phyloP scores from a whole-genome alignment of 116 monocot genomes.

The Dioscorea cayenensis region DNA sequence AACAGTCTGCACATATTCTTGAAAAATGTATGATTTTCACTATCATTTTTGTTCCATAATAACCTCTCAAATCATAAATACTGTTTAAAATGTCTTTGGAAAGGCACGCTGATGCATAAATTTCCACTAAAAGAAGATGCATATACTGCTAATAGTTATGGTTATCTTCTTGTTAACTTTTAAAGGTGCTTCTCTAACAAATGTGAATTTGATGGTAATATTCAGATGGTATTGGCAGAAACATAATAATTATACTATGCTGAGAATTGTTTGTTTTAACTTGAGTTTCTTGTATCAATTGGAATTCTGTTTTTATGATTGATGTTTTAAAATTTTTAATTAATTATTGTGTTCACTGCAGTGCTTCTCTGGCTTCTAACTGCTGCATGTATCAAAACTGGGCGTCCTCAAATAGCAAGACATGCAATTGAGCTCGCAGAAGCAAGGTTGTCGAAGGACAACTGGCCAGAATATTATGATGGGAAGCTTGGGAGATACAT shows the following conservation, averaged over 20 bases:
- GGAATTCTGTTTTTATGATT: neutral
- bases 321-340: neutral
- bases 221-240: too few species aligned
- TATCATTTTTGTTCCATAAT: neutral
- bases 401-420: slow-evolving; percentile 51
- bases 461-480: slow-evolving; percentile 70
- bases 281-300: too few species aligned
- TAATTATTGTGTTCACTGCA: slow-evolving; percentile 8
- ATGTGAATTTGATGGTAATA: too few species aligned
- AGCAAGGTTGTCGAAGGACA: slow-evolving; percentile 37
- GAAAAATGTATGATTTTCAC: too few species aligned
- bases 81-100: neutral
- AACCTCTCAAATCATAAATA: neutral
- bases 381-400: slow-evolving; percentile 58
- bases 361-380: slow-evolving; percentile 70
- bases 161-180: too few species aligned
- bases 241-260: too few species aligned
- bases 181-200: too few species aligned
- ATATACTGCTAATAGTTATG: neutral
- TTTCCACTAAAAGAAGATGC: neutral
- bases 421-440: slow-evolving; percentile 55
- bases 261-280: neutral
- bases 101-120: neutral
- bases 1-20: too few species aligned
- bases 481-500: slow-evolving; percentile 60